phyloP scores from a whole-genome alignment of 768 basidiomycete species.

The Pisolithus microcarpus region DNA sequence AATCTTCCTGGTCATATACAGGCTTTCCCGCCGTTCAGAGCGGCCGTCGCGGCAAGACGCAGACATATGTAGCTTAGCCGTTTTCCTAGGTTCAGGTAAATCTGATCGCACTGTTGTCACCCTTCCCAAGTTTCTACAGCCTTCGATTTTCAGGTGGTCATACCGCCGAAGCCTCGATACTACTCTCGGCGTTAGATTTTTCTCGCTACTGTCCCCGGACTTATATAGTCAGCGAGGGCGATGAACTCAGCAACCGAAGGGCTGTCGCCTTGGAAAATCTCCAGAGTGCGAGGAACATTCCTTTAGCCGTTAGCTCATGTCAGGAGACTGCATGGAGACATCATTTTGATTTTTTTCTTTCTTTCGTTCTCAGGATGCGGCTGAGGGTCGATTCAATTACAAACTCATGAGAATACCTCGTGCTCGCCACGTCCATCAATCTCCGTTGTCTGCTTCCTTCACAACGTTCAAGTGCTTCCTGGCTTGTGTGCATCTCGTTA shows the following conservation, averaged over 20 bases:
- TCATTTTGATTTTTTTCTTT: slow-evolving; percentile 6
- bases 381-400: slow-evolving; percentile 25
- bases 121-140: slow-evolving; percentile 1
- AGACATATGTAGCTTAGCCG: slow-evolving; percentile 50
- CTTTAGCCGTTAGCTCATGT: slow-evolving; percentile 11
- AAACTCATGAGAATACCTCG: slow-evolving; percentile 68
- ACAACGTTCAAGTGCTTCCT: slow-evolving; percentile 58
- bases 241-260: slow-evolving; percentile 69
- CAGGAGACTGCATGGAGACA: neutral
- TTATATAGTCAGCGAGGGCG: slow-evolving; percentile 80
- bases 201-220: slow-evolving; percentile 65
- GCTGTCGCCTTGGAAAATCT: slow-evolving; percentile 55
- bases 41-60: slow-evolving; percentile 7
- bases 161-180: slow-evolving; percentile 75
- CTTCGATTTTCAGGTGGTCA: slow-evolving; percentile 68
- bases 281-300: slow-evolving; percentile 6
- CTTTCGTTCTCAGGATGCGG: slow-evolving; percentile 2
- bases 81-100: slow-evolving; percentile 91
- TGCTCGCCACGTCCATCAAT: slow-evolving; percentile 81
- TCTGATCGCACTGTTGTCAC: slow-evolving; percentile 7
- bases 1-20: slow-evolving; percentile 13
- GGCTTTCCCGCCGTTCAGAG: slow-evolving; percentile 11
- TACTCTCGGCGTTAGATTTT: slow-evolving; percentile 69
- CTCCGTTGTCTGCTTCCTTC: slow-evolving; percentile 59
- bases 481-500: slow-evolving; percentile 54